Base-by-base conservation (phyloP, 805 yeast species). In the Lipomyces sp. region DNA sequence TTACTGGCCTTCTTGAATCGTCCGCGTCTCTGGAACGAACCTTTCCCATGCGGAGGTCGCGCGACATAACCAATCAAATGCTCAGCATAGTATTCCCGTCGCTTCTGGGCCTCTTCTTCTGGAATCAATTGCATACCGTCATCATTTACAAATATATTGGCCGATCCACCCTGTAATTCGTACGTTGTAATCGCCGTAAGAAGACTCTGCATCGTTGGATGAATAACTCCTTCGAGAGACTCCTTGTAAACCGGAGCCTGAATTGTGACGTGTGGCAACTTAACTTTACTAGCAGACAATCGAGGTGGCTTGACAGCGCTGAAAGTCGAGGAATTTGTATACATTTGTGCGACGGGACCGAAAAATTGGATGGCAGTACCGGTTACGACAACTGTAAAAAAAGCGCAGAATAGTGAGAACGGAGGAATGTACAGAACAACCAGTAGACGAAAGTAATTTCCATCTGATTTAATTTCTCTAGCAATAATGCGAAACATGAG, bases 131-230 rank as follows among this genome's bases (percentile, higher is more conserved):
- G 65, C 65, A 62, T 62, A 15, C 65, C 65, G 29, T 62, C 65
- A 39, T 62, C 65, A 29, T 62, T 62, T 7, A 62, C 62, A 45
- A 62, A 62, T 10, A 62, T 39, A 29, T 58, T 55, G 13, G 65
- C 65, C 24, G 65, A 34, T 15, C 65, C 65, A 6, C 65, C 65
- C 29, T 62, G 65, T n/a, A 62, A 45, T 35, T 62, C 65, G 62
- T 62, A 62, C 10, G 65, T 62, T 4, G 62, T 33, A 32, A 62
- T 59, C 3, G 65, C 65, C 11, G 48, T 11, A 15, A 48, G 33
- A 11, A 62, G 62, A 3, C 64, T 59, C n/a, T 45, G 62, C 65
- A 62, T 57, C 15, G 65, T 62, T 13, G 65, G 65, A 45, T 62
- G 64, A 32, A 62, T 59, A 11, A 62, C 65, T n/a, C 64, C 65